Conservation (phyloP, 306 rosid genomes). For the Fragaria iinumae region DNA sequence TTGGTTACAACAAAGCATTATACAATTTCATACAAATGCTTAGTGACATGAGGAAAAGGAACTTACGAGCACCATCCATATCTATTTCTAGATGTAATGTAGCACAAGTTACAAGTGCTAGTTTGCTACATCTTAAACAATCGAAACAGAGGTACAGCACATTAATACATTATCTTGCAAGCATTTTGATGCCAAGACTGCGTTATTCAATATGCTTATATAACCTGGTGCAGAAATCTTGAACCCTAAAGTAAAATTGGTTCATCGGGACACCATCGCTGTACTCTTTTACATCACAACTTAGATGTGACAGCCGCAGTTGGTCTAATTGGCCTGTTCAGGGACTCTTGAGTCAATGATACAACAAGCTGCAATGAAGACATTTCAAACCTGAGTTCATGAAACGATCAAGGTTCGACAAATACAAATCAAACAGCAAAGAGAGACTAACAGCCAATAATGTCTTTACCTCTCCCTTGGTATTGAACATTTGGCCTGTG, state of each 20-base stretch:
- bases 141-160: too few species aligned
- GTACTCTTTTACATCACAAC: slow-evolving; percentile 42
- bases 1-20: background rate
- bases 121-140: background rate
- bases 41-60: background rate
- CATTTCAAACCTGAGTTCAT: slow-evolving; percentile 11
- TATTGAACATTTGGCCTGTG: slow-evolving; percentile 77
- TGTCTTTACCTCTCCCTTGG: slow-evolving; percentile 73
- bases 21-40: background rate
- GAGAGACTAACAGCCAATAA: background rate
- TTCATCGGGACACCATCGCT: background rate
- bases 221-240: background rate
- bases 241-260: background rate
- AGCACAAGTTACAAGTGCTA: background rate
- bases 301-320: slow-evolving; percentile 42
- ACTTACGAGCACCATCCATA: background rate
- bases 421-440: background rate
- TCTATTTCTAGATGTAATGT: background rate
- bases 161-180: background rate
- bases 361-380: slow-evolving; percentile 44
- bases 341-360: slow-evolving; percentile 81
- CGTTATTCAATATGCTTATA: background rate
- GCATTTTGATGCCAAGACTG: background rate
- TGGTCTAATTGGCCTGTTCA: slow-evolving; percentile 42
- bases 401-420: background rate